Conservation (phyloP, 176 grass and related monocot genomes). For the Eleusine coracana region DNA sequence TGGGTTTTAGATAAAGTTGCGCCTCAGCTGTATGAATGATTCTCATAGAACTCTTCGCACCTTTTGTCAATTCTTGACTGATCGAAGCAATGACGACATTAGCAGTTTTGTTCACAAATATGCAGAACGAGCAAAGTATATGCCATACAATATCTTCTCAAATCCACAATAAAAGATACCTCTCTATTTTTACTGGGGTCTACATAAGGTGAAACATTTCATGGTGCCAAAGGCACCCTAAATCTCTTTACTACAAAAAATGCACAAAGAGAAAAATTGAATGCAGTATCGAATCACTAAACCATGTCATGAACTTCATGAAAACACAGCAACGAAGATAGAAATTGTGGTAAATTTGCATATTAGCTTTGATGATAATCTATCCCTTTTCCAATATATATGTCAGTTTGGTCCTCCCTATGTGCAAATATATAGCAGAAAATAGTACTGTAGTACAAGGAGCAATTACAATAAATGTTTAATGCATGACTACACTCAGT, state of each 20-base stretch:
- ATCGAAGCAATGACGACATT: constrained; percentile 26
- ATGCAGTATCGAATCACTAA: background rate
- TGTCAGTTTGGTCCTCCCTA: no score
- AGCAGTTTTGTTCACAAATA: constrained; percentile 14
- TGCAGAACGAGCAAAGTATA: background rate
- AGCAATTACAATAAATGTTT: no score
- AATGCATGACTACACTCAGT: background rate
- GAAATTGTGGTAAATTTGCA: background rate
- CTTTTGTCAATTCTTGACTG: constrained; percentile 70
- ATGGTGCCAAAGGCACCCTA: no score
- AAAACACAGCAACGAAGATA: background rate
- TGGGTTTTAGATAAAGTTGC: constrained; percentile 44
- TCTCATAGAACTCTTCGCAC: constrained; percentile 58
- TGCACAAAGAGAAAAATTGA: background rate
- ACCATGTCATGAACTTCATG: background rate
- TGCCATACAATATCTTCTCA: background rate
- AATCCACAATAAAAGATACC: background rate
- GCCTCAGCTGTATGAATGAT: constrained; percentile 61
- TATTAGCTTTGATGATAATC: background rate
- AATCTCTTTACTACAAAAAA: no score
- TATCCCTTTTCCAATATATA: no score
- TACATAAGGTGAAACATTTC: background rate
- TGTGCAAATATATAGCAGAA: background rate
- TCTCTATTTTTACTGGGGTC: background rate
- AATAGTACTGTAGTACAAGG: no score